These are phyloP conservation scores for Globisporangium nodosum DNA, from an alignment of 352 stramenopile species.

Conservation along the genomic window DNA sequence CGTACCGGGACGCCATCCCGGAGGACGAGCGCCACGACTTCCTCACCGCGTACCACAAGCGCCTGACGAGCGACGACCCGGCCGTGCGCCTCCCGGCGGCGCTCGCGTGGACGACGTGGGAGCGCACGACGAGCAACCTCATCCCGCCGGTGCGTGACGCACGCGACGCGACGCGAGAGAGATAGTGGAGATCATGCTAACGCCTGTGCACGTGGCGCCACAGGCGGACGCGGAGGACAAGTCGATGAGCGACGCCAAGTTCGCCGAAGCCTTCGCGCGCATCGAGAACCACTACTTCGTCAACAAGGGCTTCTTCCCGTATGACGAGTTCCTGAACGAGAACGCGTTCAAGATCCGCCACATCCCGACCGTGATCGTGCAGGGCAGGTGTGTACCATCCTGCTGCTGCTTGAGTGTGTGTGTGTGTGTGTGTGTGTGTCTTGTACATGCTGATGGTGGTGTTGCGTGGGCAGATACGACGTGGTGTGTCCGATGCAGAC, in stretches of 20 bases:
- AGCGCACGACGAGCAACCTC: constrained; percentile 85
- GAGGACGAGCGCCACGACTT: constrained; percentile 79
- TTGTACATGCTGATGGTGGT: neutral
- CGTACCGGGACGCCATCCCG: constrained; percentile 84
- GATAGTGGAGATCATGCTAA: too few relatives aligned
- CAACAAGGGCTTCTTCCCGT: constrained; percentile 88
- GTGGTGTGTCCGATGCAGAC: constrained; percentile 86
- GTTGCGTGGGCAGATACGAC: constrained; percentile 52
- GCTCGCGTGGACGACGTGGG: constrained; percentile 89
- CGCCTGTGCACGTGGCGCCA: too few relatives aligned
- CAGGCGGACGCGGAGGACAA: constrained; percentile 59
- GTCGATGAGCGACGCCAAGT: constrained; percentile 76
- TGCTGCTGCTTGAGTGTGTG: neutral
- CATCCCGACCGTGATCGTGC: constrained; percentile 90
- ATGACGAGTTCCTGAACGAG: constrained; percentile 83
- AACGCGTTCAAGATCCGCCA: constrained; percentile 89
- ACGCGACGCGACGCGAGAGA: neutral
- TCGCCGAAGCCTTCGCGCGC: constrained; percentile 87
- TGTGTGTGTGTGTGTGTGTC: neutral
- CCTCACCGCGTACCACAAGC: constrained; percentile 84
- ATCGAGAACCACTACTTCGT: constrained; percentile 94
- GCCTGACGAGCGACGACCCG: constrained; percentile 84
- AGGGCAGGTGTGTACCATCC: constrained; percentile 53
- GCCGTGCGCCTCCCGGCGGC: constrained; percentile 76
- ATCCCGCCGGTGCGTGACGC: constrained; percentile 44